Base-by-base conservation (phyloP, 495 filamentous ascomycete species). In the Talaromyces adpressus region DNA sequence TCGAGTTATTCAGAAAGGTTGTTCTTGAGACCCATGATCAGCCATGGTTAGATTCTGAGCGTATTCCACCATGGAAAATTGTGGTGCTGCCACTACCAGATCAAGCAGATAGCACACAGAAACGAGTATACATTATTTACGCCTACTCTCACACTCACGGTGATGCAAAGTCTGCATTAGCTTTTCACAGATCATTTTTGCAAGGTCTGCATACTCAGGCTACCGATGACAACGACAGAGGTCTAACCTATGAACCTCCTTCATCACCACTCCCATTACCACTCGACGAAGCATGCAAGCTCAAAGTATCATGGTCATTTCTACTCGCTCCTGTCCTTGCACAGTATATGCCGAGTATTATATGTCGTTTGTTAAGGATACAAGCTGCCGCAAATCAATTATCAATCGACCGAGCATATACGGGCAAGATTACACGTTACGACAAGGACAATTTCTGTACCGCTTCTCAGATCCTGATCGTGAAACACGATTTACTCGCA, bases 111-210 rank as follows among this genome's bases (percentile, higher is more conserved):
- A 20, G 8, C 32, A 36, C 41, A 6, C 22, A 52, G 54, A 41
- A 62, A 39, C 47, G 66, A 6, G 32, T 60, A 6, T 69, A 63
- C 22, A 61, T 69, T 11, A 12, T 65, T 0, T 69, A 54, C 52
- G 64, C 63, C 3, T 69, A 66, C 39, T 69, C 67, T 0, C 67
- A 69, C 51, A 34, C 67, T 1, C 67, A 66, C 34, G 67, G 67
- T 2, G 67, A 69, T 25, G 67, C 65, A 23, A 62, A 49, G 45
- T 66, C 65, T 11, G 67, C 62, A 6, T 34, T 69, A 2, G 62
- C 59, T 32, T 69, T 69, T 16, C 67, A 69, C 36, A 39, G 57
- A 23, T 34, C 67, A 11, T 69, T 69, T 34, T 56, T 69, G 2
- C 54, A 69, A 25, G 65, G 62, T n/a, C 59, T 66, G 6, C 51